Percentiles rank a stretch among this genome's conserved stretches.
Evolutionary conservation across 305 asterid species (phyloP).

Genomic region (Coffea humblotiana): DNA sequence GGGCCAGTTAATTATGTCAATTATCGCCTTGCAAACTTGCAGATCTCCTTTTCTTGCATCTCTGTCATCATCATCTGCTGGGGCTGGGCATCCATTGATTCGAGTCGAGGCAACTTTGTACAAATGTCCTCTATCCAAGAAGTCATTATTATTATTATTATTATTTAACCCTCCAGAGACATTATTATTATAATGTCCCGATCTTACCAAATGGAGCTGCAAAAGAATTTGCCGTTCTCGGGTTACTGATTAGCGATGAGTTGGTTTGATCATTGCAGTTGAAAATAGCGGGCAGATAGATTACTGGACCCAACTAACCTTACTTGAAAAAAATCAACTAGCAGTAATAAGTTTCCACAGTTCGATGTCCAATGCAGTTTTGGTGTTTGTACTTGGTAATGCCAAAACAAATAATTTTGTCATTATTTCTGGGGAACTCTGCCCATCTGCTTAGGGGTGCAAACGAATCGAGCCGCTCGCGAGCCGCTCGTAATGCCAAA

Average conservation of each 20-base stretch:
- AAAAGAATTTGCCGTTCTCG: neutral
- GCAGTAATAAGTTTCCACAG: neutral
- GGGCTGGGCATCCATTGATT: neutral
- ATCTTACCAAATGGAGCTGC: neutral
- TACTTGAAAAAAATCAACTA: neutral
- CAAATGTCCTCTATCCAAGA: neutral
- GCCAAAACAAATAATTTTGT: neutral
- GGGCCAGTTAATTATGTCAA: slow-evolving; percentile 3
- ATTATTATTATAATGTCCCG: neutral
- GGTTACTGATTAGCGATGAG: neutral
- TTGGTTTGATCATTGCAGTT: neutral
- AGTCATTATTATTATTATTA: neutral
- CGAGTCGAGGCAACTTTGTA: neutral
- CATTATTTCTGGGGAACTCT: neutral
- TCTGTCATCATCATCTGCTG: neutral
- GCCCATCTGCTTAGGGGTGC: no score
- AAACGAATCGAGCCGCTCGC: no score
- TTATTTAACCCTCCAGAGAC: neutral
- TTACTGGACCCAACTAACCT: neutral
- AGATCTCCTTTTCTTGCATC: slow-evolving; percentile 1
- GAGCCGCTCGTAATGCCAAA: no score
- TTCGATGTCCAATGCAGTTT: neutral
- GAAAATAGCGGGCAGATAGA: neutral
- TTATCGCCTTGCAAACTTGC: neutral
- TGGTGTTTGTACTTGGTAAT: neutral